These are phyloP conservation scores for Boletus rubescentipes DNA, from an alignment of 768 basidiomycete species.

Conservation along the genomic window DNA sequence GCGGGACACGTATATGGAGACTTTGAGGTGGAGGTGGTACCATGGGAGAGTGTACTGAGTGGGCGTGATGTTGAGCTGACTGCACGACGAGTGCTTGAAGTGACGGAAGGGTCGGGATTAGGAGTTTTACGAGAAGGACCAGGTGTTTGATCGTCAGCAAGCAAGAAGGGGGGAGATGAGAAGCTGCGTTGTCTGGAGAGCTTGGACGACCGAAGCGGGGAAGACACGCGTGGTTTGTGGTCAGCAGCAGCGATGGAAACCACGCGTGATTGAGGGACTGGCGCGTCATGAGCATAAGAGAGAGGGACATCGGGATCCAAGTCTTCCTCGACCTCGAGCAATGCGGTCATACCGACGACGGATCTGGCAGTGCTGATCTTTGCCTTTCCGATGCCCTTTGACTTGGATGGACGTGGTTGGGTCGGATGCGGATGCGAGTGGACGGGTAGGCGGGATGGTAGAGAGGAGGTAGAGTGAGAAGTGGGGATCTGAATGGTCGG, in stretches of 20 bases:
- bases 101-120: neutral
- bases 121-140: neutral
- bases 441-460: slow-evolving; percentile 15
- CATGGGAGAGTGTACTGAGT: slow-evolving; percentile 11
- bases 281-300: slow-evolving; percentile 1
- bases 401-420: slow-evolving; percentile 26
- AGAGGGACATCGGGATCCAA: slow-evolving; percentile 21
- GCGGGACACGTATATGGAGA: slow-evolving; percentile 32
- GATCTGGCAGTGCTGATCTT: slow-evolving; percentile 40
- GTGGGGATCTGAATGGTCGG: slow-evolving; percentile 7
- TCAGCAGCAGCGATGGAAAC: slow-evolving; percentile 14
- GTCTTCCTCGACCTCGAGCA: slow-evolving; percentile 56
- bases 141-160: slow-evolving; percentile 2
- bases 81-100: slow-evolving; percentile 11
- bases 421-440: slow-evolving; percentile 5
- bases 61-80: slow-evolving; percentile 14
- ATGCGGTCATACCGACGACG: slow-evolving; percentile 52
- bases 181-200: slow-evolving; percentile 30
- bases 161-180: slow-evolving; percentile 29
- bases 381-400: slow-evolving; percentile 25
- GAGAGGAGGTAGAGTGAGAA: slow-evolving; percentile 25
- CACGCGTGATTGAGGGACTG: slow-evolving; percentile 19
- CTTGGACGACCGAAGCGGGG: slow-evolving; percentile 25
- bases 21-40: slow-evolving; percentile 26
- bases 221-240: slow-evolving; percentile 24